Evolutionary conservation across 768 basidiomycete species (phyloP), one percentile per base, ranked within the genome.

Genomic region (Boletus reticulatus): DNA sequence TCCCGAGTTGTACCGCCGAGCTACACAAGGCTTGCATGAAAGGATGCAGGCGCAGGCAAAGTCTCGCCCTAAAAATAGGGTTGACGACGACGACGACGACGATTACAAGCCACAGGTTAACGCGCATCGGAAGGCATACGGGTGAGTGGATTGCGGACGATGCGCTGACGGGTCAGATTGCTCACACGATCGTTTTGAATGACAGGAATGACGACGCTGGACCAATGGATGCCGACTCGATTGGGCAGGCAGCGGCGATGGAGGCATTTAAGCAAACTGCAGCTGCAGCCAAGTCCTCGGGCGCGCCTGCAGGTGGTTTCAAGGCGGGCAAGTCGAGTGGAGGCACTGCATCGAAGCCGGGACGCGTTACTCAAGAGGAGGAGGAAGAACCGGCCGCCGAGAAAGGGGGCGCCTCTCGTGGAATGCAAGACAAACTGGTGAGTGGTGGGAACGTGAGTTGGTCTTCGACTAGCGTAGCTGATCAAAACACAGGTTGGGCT

Each of bases 71-170:
- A 24, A 24, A 22, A 44, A 39, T 31, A 41, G 34, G 37, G 43
- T 47, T 4, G 27, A 60, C 13, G 45, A 58, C 0, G 61, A 63
- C 16, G 47, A 58, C 0, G 63, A 61, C 4, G 58, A 58, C 4
- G 47, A 56, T 14, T 63, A 68, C 48, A 52, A 47, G 16, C 14
- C 59, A 2, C 70, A 68, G 0, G 48, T 61, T 3, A 63, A 66
- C 19, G 69, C 69, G n/a, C 71, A 71, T 22, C 55, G 53, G 8
- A 71, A 69, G 36, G 71, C 71, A 34, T 72, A 71, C 31, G 69
- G 57, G 69, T 72, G 39, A 58, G 71, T 53, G 20, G 16, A 14
- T 27, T 4, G n/a, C 2, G 14, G 6, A 27, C 22, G 37, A 10
- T 31, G 29, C 9, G 14, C n/a, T 36, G 34, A 39, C 38, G 24